Base-by-base conservation (phyloP, 2,329 filamentous ascomycete genomes). In the Metarhizium anisopliae region DNA sequence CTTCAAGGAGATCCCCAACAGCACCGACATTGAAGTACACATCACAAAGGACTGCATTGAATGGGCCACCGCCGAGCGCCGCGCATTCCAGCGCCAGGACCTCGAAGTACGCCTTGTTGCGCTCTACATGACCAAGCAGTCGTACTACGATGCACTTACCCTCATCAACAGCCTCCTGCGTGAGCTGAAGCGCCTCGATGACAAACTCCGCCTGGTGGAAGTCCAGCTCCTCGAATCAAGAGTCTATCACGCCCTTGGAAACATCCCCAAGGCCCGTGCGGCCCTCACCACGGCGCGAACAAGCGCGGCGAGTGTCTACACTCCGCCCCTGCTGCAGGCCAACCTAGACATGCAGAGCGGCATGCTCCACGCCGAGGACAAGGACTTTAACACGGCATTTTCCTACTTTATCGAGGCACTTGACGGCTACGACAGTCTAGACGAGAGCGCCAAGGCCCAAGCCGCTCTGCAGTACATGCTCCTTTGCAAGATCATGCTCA, bases 21-120 rank as follows among this genome's bases (percentile, higher is more conserved):
- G 90, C 65, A 88, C 88, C 77, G 94, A 99, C 71, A 89, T 87
- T 69, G 94, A 99, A 77, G 91, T 96, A 71, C 78, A 86, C 71
- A 90, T 96, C 66, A 99, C 94, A 68, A 96, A 96, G 76, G 96
- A 94, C 75, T 97, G 91, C 78, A 99, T 99, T 84, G 93, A 97
- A 77, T 99, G 94, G 94, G 94, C 94, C 51, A 90, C 93, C 55
- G 89, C 90, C 53, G 91, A 97, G 77, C 89, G 92, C 65, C 88
- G 94, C 68, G 90, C 90, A 58, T 99, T 99, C 81, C 84, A 99
- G 64, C 91, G 94, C 63, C 94, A 99, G 78, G 96, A 95, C 73
- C 90, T 99, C 68, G 91, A 99, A 79, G 95, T 93, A 56, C 89
- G 94, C 60, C 86, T 99, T 56, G 94, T 99, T 55, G 81, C 84